A percentile compares a stretch with the other conserved stretches of the same genome.
phyloP scores from a whole-genome alignment of 805 yeast genomes.

The Saturnispora galanensis region DNA sequence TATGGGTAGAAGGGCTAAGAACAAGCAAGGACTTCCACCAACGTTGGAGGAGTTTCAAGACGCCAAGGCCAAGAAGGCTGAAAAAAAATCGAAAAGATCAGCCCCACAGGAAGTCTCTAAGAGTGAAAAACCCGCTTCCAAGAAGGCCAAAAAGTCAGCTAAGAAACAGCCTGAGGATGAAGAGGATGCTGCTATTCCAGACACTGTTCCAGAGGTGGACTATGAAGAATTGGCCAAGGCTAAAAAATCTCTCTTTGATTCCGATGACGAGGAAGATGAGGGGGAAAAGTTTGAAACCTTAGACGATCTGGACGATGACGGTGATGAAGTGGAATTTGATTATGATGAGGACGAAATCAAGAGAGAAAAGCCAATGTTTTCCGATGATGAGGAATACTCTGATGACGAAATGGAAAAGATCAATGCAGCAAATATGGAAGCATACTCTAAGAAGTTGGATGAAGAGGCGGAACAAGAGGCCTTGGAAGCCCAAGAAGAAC shows the following conservation, averaged over 20 bases:
- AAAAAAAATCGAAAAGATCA: slow-evolving; percentile 25
- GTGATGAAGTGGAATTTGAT: slow-evolving; percentile 27
- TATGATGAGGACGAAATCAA: slow-evolving; percentile 45
- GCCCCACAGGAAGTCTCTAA: slow-evolving; percentile 18
- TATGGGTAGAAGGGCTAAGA: slow-evolving; percentile 91
- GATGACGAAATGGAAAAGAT: slow-evolving; percentile 58
- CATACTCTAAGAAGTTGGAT: slow-evolving; percentile 58
- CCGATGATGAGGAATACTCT: slow-evolving; percentile 60
- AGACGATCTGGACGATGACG: slow-evolving; percentile 16
- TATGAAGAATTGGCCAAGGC: slow-evolving; percentile 56
- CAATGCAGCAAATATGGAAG: slow-evolving; percentile 79
- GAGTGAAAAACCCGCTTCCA: slow-evolving; percentile 19
- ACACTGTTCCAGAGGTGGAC: slow-evolving; percentile 55
- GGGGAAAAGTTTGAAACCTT: slow-evolving; percentile 29
- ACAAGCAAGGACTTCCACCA: slow-evolving; percentile 91
- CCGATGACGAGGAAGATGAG: slow-evolving; percentile 50
- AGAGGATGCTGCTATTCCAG: slow-evolving; percentile 34
- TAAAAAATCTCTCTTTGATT: slow-evolving; percentile 67
- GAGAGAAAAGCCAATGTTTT: slow-evolving; percentile 62
- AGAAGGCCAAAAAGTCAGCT: slow-evolving; percentile 17
- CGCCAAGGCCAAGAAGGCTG: slow-evolving; percentile 32
- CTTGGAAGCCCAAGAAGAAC: slow-evolving; percentile 50
- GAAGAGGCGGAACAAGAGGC: slow-evolving; percentile 49
- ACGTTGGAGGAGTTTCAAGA: slow-evolving; percentile 70
- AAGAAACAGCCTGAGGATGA: slow-evolving; percentile 14